Percentiles rank a stretch among this genome's conserved stretches.
Conservation (phyloP, 108 stramenopile genomes). For the Chaetoceros tenuissimus region DNA sequence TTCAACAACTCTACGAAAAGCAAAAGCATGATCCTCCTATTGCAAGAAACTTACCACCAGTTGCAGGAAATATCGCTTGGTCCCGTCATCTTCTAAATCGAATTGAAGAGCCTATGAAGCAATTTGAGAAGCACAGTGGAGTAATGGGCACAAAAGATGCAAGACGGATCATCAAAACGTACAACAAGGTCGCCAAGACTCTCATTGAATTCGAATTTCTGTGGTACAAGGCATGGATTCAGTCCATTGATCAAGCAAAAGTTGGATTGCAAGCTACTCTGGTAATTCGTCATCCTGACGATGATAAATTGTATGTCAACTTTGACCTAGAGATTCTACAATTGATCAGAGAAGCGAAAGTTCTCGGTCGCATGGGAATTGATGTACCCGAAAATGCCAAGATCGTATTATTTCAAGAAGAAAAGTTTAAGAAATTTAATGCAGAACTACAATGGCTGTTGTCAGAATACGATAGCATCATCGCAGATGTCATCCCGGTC, state of each 20-base stretch:
- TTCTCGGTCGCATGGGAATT: slow-evolving; percentile 85
- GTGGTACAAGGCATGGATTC: slow-evolving; percentile 91
- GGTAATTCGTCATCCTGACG: slow-evolving; percentile 86
- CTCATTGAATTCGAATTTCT: slow-evolving; percentile 87
- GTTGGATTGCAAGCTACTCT: slow-evolving; percentile 89
- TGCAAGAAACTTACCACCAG: slow-evolving; percentile 80
- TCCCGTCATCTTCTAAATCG: slow-evolving; percentile 80
- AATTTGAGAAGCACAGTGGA: slow-evolving; percentile 69
- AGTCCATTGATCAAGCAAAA: slow-evolving; percentile 82
- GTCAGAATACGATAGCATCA: slow-evolving; percentile 78
- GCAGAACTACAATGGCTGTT: slow-evolving; percentile 80
- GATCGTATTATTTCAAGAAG: slow-evolving; percentile 82
- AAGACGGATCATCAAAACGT: slow-evolving; percentile 83
- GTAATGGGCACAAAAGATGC: slow-evolving; percentile 83
- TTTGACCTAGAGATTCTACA: slow-evolving; percentile 87
- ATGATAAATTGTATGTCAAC: slow-evolving; percentile 85
- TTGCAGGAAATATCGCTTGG: slow-evolving; percentile 88
- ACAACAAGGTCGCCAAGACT: slow-evolving; percentile 89
- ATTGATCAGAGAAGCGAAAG: slow-evolving; percentile 87
- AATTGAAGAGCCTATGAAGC: slow-evolving; percentile 89
- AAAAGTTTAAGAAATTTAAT: slow-evolving; percentile 86
- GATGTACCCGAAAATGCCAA: slow-evolving; percentile 83
- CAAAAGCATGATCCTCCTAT: slow-evolving; percentile 86
- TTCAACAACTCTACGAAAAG: slow-evolving; percentile 87
- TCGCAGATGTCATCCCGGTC: slow-evolving; percentile 77